These are phyloP conservation scores for Lathyrus oleraceus DNA, from an alignment of 306 rosid species.

Conservation along the genomic window DNA sequence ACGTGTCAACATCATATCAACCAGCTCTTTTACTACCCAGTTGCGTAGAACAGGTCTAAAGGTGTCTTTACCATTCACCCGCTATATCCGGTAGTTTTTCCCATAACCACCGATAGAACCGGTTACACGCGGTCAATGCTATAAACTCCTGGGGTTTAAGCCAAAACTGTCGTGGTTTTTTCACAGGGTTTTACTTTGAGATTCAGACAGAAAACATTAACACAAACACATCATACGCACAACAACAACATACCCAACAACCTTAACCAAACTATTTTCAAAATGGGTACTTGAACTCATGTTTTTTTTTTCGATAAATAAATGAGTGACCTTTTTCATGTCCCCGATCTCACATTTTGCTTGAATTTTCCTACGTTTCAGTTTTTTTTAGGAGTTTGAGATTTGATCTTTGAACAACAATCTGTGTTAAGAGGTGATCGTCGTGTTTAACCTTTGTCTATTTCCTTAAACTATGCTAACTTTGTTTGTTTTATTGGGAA, in stretches of 20 bases:
- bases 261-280: conserved; percentile 14
- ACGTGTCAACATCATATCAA: conserved; percentile 53
- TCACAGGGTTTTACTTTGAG: conserved; percentile 71
- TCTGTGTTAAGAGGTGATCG: conserved; percentile 52
- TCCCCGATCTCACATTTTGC: conserved; percentile 55
- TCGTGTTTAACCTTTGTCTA: conserved; percentile 34
- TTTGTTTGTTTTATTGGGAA: conserved; percentile 22
- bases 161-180: conserved; percentile 51
- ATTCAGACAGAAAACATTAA: background rate
- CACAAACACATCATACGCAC: background rate
- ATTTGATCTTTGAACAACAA: conserved; percentile 39
- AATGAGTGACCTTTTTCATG: conserved; percentile 17
- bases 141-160: conserved; percentile 88
- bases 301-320: conserved; percentile 33
- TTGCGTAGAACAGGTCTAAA: conserved; percentile 74
- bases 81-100: conserved; percentile 46
- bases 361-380: conserved; percentile 42
- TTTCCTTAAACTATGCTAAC: conserved; percentile 26
- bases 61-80: conserved; percentile 53
- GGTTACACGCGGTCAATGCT: conserved; percentile 69
- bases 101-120: conserved; percentile 52
- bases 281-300: conserved; percentile 38
- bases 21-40: conserved; percentile 47
- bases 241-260: background rate
- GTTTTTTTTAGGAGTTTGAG: conserved; percentile 31